Conservation (phyloP, 257 asterid genomes). For the Anisodus acutangulus region DNA sequence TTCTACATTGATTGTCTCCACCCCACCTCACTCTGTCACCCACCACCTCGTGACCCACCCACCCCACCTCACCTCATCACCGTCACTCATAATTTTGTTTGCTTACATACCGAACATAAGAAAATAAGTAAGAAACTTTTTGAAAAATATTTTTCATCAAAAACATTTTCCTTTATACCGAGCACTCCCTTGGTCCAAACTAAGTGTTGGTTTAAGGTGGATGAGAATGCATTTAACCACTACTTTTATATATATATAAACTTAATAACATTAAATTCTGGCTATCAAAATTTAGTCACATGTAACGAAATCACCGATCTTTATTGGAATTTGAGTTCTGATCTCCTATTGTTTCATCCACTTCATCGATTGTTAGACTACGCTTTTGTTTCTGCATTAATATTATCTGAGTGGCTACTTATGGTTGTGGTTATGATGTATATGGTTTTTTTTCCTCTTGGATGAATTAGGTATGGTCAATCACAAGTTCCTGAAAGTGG, state of each 20-base stretch:
- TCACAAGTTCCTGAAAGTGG: not conserved
- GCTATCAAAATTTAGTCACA: not conserved
- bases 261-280: not conserved
- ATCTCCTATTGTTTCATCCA: not conserved
- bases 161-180: too few relatives aligned
- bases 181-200: not conserved
- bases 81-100: too few relatives aligned
- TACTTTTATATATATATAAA: not conserved
- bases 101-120: too few relatives aligned
- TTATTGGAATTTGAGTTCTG: not conserved
- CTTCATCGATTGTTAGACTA: not conserved
- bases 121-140: too few relatives aligned
- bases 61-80: too few relatives aligned
- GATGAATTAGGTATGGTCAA: not conserved
- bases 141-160: too few relatives aligned
- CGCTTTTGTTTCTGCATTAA: not conserved
- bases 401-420: not conserved
- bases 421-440: not conserved
- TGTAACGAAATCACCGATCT: not conserved
- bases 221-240: not conserved
- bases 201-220: not conserved
- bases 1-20: too few relatives aligned
- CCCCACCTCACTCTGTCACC: too few relatives aligned
- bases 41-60: too few relatives aligned
- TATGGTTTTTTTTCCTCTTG: not conserved